Evolutionary conservation across 208 protist species (phyloP), one percentile per base, ranked within the genome.

Genomic region (Trypanosoma cruzi): DNA sequence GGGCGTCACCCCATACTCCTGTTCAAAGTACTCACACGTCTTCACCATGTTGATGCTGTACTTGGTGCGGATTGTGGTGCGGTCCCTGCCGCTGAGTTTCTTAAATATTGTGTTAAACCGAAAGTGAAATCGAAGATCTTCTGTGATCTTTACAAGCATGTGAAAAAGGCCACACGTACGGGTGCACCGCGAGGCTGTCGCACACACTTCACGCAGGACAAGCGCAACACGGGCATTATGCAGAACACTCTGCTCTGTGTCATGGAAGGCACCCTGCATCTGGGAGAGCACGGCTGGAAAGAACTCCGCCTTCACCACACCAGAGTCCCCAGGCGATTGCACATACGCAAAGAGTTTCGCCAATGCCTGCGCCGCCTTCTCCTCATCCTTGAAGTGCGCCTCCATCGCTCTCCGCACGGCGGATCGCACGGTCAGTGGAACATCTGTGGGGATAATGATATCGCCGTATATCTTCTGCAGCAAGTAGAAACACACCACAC

Each of bases 21-120:
- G 80, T 68, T 97, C 92, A 68, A 97, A 95, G 80, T 94, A 93
- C 18, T 85, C 78, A n/a, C 94, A 75, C n/a, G 92, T 96, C 66
- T 90, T 82, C 5, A 85, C 54, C 78, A 96, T 87, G 54, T 90
- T 84, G n/a, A 94, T 75, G 29, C 59, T 73, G 36, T 58, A 63
- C 42, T 80, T 82, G 14, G 73, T 86, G 16, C 92, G 92, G 29
- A 96, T 88, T 4, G 87, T 96, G 49, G 75, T 82, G 52, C 89
- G 82, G 46, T 95, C 87, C 20, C 37, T 54, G 5, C 64, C 73
- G 46, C 48, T 84, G 13, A 96, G 57, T 40, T 81, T 83, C 57
- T 90, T 90, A 64, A 87, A 96, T 13, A 93, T 79, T 10, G 64
- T 73, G 40, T 84, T 79, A 68, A 96, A 95, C 48, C 88, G 87